Conservation (phyloP, 305 asterid genomes). For the Plantago rigida region DNA sequence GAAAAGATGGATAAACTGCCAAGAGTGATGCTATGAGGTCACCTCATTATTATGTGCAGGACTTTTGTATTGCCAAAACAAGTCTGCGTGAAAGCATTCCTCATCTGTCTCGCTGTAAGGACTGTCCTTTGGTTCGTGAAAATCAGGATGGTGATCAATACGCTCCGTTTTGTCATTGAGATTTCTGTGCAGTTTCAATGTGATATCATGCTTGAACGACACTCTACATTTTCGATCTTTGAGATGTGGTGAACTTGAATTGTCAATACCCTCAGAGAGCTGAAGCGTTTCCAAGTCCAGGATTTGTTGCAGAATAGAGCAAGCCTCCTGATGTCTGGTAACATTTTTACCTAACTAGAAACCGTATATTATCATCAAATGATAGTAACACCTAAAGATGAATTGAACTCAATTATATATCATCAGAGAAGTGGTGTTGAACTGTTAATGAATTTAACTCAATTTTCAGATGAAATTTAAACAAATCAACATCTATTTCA, state of each 20-base stretch:
- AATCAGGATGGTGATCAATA: constrained; percentile 29
- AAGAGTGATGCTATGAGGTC: not conserved
- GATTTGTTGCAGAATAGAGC: constrained; percentile 53
- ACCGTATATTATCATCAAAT: constrained; percentile 4
- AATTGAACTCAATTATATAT: too few relatives aligned
- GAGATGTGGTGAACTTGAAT: constrained; percentile 26
- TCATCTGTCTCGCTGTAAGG: constrained; percentile 26
- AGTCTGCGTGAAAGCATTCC: constrained; percentile 44
- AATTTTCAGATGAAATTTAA: constrained; percentile 3
- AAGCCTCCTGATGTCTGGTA: constrained; percentile 25
- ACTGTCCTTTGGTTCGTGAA: constrained; percentile 25
- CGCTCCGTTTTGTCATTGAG: constrained; percentile 29
- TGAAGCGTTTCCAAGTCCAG: constrained; percentile 51
- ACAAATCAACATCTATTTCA: not conserved
- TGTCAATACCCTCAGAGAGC: constrained; percentile 31
- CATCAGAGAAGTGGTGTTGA: too few relatives aligned
- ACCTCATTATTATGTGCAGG: constrained; percentile 61
- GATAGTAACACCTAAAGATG: too few relatives aligned
- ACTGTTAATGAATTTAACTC: too few relatives aligned
- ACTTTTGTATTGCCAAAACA: constrained; percentile 59
- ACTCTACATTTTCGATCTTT: constrained; percentile 26
- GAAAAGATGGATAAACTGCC: not conserved
- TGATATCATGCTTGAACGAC: constrained; percentile 24
- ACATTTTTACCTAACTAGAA: constrained; percentile 32
- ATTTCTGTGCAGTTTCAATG: constrained; percentile 28